Evolutionary conservation across 345 rosid species (phyloP).

Genomic region (Ceriops tagal): DNA sequence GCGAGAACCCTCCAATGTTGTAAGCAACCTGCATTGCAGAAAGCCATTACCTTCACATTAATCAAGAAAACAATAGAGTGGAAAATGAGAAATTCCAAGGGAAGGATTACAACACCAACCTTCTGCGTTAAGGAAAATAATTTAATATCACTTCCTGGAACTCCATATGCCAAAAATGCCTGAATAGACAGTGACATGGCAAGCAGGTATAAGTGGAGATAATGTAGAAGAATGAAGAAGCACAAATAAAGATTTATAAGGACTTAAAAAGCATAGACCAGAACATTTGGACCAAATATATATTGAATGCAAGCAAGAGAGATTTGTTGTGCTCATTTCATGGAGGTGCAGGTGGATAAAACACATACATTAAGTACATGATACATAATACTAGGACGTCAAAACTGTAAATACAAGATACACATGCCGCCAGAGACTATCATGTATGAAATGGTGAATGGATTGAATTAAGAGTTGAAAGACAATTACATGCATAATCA

Average conservation of each 20-base stretch:
- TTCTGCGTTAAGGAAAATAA: conserved; percentile 94
- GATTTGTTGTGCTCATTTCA: too few relatives aligned
- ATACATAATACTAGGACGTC: neutral
- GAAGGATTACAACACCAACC: conserved; percentile 39
- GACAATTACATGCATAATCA: conserved; percentile 86
- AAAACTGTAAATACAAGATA: neutral
- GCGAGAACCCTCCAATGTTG: conserved; percentile 51
- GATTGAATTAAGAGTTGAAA: conserved; percentile 5
- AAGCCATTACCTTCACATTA: conserved; percentile 14
- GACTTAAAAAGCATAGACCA: neutral
- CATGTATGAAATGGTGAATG: neutral
- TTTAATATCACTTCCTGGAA: conserved; percentile 88
- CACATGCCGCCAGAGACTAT: neutral
- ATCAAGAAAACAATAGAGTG: neutral
- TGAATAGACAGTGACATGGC: conserved; percentile 28
- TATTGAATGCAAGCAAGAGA: too few relatives aligned
- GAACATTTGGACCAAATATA: neutral
- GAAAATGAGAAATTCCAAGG: neutral
- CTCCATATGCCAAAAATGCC: conserved; percentile 97
- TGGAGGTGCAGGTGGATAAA: too few relatives aligned
- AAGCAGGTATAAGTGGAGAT: conserved; percentile 1
- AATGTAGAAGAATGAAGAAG: conserved; percentile 3
- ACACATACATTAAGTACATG: too few relatives aligned
- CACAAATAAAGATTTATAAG: neutral
- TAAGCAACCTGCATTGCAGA: conserved; percentile 52